Evolutionary conservation across 1,139 yeast species (phyloP).

Genomic region (Martiniozyma asiatica): DNA sequence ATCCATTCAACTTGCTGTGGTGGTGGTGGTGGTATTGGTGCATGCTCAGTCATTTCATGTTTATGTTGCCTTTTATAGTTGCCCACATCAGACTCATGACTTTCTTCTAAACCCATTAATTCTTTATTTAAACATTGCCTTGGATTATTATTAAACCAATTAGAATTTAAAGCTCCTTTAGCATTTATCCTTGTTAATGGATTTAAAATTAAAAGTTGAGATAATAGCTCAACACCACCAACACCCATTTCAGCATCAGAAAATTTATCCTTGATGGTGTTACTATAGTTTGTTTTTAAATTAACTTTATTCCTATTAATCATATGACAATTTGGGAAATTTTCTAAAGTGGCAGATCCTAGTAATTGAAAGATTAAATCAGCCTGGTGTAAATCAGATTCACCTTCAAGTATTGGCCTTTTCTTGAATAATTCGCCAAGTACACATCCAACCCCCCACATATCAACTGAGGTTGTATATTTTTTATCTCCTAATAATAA

Average conservation of each 20-base stretch:
- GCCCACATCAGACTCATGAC: constrained; percentile 71
- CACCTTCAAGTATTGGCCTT: constrained; percentile 77
- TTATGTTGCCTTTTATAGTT: not conserved
- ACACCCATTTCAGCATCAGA: constrained; percentile 17
- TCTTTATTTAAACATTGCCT: constrained; percentile 41
- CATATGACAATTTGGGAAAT: constrained; percentile 53
- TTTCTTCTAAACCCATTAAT: constrained; percentile 67
- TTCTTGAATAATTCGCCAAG: constrained; percentile 80
- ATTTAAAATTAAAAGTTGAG: constrained; percentile 47
- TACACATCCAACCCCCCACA: constrained; percentile 97
- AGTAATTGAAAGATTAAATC: constrained; percentile 65
- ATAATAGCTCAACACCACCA: constrained; percentile 28
- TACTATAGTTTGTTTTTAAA: constrained; percentile 28
- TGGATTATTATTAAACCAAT: constrained; percentile 57
- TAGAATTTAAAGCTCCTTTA: constrained; percentile 58
- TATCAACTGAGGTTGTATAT: constrained; percentile 88
- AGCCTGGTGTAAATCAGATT: constrained; percentile 85
- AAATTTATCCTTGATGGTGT: constrained; percentile 45
- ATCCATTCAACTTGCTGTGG: too few species aligned
- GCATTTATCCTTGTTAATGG: constrained; percentile 72
- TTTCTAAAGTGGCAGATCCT: constrained; percentile 62
- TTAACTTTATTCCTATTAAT: constrained; percentile 45
- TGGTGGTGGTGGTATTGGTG: not conserved
- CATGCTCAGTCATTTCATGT: too few species aligned
- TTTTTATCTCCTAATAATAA: constrained; percentile 70